These are phyloP conservation scores for Oryza nivara DNA, from an alignment of 176 grass and related monocot genomes.

Conservation along the genomic window DNA sequence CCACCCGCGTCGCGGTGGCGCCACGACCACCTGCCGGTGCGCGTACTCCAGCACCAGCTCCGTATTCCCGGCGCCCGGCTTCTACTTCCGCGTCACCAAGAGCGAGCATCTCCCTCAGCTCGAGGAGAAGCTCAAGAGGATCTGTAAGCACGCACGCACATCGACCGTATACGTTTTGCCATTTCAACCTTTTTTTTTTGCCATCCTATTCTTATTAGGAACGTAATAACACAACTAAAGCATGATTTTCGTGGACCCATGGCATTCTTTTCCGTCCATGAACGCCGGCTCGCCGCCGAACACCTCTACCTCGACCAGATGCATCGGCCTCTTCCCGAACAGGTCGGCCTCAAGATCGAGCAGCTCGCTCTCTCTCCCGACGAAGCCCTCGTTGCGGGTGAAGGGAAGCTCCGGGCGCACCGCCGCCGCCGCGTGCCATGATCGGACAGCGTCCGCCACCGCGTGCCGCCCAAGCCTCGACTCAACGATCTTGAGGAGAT, in stretches of 20 bases:
- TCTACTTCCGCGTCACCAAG: too few species aligned
- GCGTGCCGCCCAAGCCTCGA: slow-evolving; percentile 41
- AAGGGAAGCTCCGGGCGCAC: slow-evolving; percentile 50
- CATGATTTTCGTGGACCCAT: too few species aligned
- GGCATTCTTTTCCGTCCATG: not conserved
- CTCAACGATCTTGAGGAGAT: slow-evolving; percentile 45
- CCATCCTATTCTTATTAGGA: too few species aligned
- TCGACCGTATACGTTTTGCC: too few species aligned
- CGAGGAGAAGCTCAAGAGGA: too few species aligned
- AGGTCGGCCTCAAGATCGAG: slow-evolving; percentile 43
- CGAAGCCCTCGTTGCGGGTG: slow-evolving; percentile 43
- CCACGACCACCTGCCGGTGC: slow-evolving; percentile 3
- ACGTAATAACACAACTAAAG: too few species aligned
- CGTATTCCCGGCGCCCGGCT: slow-evolving; percentile 65
- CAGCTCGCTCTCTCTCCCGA: slow-evolving; percentile 57
- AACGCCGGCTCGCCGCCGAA: not conserved
- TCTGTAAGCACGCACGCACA: too few species aligned
- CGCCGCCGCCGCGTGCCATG: slow-evolving; percentile 36
- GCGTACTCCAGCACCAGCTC: slow-evolving; percentile 64
- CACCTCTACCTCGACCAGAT: not conserved
- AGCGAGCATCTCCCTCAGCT: too few species aligned
- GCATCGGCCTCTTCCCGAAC: slow-evolving; percentile 6
- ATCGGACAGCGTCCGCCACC: slow-evolving; percentile 31
- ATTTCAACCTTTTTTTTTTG: too few species aligned
- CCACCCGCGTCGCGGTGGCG: too few species aligned